phyloP scores from a whole-genome alignment of 2,329 filamentous ascomycete species.

The Arachnomyces sp. region DNA sequence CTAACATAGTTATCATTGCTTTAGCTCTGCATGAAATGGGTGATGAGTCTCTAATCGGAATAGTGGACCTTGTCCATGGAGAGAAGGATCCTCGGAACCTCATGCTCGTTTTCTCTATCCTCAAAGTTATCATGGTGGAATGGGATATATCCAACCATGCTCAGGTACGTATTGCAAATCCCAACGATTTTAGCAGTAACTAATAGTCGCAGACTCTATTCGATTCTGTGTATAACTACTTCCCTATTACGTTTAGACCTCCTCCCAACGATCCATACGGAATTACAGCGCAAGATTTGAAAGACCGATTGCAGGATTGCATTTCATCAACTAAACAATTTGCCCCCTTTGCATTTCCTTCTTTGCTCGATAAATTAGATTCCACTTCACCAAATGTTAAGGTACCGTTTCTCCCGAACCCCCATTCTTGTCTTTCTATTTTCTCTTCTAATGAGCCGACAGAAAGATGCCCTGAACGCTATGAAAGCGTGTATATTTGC shows the following conservation, averaged over 20 bases:
- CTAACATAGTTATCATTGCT: conserved; percentile 12
- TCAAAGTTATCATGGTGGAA: conserved; percentile 60
- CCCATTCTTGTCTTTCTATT: background rate
- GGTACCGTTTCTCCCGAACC: conserved; percentile 33
- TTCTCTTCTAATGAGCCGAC: conserved; percentile 13
- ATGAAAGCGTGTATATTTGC: conserved; percentile 52
- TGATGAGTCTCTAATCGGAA: conserved; percentile 53
- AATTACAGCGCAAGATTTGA: conserved; percentile 62
- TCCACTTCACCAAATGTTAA: conserved; percentile 63
- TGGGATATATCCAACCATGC: conserved; percentile 57
- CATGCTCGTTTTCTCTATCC: conserved; percentile 62
- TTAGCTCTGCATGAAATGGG: conserved; percentile 49
- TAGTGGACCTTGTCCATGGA: conserved; percentile 58
- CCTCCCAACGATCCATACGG: conserved; percentile 63
- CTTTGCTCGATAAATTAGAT: conserved; percentile 61
- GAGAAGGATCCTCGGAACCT: conserved; percentile 64
- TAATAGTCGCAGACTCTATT: conserved; percentile 42
- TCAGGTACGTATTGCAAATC: conserved; percentile 37
- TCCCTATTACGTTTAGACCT: conserved; percentile 63
- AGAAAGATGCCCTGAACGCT: conserved; percentile 59
- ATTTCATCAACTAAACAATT: conserved; percentile 56
- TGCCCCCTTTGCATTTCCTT: conserved; percentile 60
- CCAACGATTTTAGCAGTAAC: background rate
- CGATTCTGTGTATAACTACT: conserved; percentile 65
- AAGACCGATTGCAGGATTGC: conserved; percentile 56